Evolutionary conservation across 192 early-diverging fungal species (phyloP), one percentile per base, ranked within the genome.

Genomic region (Backusella australiensis): DNA sequence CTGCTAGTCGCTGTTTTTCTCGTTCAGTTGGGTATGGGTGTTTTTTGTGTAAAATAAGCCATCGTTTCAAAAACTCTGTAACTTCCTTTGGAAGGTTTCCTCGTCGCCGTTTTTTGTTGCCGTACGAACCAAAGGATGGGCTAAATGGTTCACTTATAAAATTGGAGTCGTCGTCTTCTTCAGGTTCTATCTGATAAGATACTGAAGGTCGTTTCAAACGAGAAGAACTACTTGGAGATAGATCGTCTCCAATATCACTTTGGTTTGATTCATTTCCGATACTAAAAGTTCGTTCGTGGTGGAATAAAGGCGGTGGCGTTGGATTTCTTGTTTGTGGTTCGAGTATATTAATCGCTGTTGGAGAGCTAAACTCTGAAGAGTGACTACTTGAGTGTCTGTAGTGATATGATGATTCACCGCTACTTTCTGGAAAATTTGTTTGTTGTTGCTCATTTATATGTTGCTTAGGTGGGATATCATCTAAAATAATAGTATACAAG

Each of bases 61-160:
- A 74, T 36, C n/a, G 11, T 39, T 44, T 74, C 5, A 74, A 41
- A 38, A 65, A 74, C 23, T 74, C 72, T 5, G 72, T 74, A 1
- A 74, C 72, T 41, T 74, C 34, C 34, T 74, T 74, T 9, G 72
- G 72, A 65, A 74, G 72, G 23, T 74, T 74, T 63, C 72, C 72
- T 65, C 72, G 14, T 21, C 72, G 53, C 1, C 72, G 56, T 65
- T 74, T 74, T 29, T 56, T 65, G 21, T 14, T 9, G 14, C 21
- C 29, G 1, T 71, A 29, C 14, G 26, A 29, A 23, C 29, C 46
- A 49, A 19, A 71, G 1, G 70, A 46, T 14, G 19, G 23, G 12
- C 49, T 29, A 49, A 71, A 71, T 44, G 70, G 70, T 49, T 71
- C 70, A 15, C 14, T 49, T 26, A 71, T 71, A 8, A 71, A 71